phyloP scores from a whole-genome alignment of 805 yeast genomes.

The Metschnikowia arizonensis region DNA sequence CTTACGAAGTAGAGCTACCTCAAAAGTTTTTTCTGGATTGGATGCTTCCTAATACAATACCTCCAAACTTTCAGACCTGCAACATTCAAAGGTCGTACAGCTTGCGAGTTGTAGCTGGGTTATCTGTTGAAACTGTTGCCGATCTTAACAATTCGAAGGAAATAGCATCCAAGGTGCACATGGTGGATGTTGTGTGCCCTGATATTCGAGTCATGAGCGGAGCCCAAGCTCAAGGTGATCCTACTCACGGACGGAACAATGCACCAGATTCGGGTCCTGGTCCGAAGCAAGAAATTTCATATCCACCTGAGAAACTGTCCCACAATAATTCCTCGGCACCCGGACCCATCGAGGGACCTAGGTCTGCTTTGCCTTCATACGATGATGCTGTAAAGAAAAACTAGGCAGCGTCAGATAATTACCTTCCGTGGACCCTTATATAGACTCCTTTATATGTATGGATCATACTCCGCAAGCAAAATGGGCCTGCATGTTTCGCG shows the following conservation, averaged over 20 bases:
- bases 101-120: constrained; percentile 30
- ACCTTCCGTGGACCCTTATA: background rate
- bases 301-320: constrained; percentile 4
- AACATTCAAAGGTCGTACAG: constrained; percentile 47
- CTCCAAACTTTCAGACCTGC: constrained; percentile 56
- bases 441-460: too few relatives aligned
- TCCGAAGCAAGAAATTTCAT: constrained; percentile 10
- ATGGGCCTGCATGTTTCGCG: background rate
- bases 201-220: constrained; percentile 36
- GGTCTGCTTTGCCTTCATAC: constrained; percentile 2
- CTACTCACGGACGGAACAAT: background rate
- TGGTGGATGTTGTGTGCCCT: constrained; percentile 29
- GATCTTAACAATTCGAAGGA: constrained; percentile 19
- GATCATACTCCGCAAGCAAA: background rate
- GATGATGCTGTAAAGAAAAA: background rate
- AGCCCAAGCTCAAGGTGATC: constrained; percentile 17
- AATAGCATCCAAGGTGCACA: constrained; percentile 19
- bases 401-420: background rate
- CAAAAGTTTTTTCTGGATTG: constrained; percentile 35
- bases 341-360: background rate
- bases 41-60: constrained; percentile 42
- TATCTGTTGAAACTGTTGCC: constrained; percentile 19
- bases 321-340: background rate
- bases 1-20: constrained; percentile 46
- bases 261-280: background rate